These are phyloP conservation scores for Diaporthe citrichinensis DNA, from an alignment of 2,329 filamentous ascomycete genomes.

Conservation along the genomic window DNA sequence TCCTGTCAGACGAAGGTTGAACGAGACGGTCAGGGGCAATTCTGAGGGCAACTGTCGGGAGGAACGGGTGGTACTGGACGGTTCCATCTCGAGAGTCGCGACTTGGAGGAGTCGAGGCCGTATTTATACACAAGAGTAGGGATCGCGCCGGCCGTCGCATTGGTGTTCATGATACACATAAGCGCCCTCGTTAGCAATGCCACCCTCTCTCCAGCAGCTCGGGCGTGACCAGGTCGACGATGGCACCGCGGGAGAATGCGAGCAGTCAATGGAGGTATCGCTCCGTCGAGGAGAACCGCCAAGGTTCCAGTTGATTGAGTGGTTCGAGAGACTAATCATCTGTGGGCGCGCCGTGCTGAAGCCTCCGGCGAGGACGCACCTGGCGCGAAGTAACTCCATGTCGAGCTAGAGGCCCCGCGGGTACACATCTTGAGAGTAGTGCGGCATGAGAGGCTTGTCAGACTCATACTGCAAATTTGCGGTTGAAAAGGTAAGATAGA, in stretches of 20 bases:
- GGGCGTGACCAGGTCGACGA: slow-evolving; percentile 20
- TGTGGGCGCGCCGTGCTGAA: slow-evolving; percentile 16
- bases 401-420: slow-evolving; percentile 28
- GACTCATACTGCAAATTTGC: slow-evolving; percentile 52
- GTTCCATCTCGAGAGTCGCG: not conserved
- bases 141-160: slow-evolving; percentile 39
- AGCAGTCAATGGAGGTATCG: slow-evolving; percentile 34
- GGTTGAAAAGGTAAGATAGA: slow-evolving; percentile 60
- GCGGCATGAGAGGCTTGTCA: slow-evolving; percentile 20
- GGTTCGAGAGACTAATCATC: slow-evolving; percentile 15
- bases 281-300: slow-evolving; percentile 27
- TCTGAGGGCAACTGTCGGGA: slow-evolving; percentile 39
- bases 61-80: slow-evolving; percentile 33
- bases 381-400: slow-evolving; percentile 41
- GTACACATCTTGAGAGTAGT: slow-evolving; percentile 17
- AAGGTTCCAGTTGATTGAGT: slow-evolving; percentile 28
- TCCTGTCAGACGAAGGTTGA: slow-evolving; percentile 47
- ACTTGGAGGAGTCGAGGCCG: not conserved
- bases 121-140: slow-evolving; percentile 39
- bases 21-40: slow-evolving; percentile 32
- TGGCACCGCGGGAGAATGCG: slow-evolving; percentile 33
- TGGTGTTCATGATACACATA: slow-evolving; percentile 46
- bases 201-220: slow-evolving; percentile 35
- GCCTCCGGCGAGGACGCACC: slow-evolving; percentile 38
- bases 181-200: slow-evolving; percentile 23